Evolutionary conservation across 306 rosid species (phyloP).

Genomic region (Herpetospermum pedunculosum): DNA sequence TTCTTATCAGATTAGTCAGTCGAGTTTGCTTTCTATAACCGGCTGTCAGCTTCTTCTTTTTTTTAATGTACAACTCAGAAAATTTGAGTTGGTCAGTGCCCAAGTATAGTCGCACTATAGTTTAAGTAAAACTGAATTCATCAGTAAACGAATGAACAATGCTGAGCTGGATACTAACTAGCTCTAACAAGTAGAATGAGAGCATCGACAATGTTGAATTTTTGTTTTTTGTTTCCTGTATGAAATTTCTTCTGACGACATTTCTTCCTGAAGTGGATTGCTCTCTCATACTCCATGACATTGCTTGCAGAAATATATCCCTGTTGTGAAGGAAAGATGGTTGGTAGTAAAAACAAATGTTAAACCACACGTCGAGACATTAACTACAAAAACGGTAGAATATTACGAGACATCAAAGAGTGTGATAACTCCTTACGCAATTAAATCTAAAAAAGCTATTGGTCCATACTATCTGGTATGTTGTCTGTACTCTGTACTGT

Average conservation of each 20-base stretch:
- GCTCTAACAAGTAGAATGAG: neutral
- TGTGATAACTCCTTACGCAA: slow-evolving; percentile 49
- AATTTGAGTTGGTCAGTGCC: neutral
- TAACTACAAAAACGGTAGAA: slow-evolving; percentile 46
- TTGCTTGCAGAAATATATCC: slow-evolving; percentile 63
- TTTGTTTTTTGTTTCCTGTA: neutral
- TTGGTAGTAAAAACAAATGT: slow-evolving; percentile 38
- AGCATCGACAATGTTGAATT: neutral
- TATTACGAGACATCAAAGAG: slow-evolving; percentile 51
- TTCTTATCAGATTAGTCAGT: neutral
- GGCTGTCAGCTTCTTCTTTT: neutral
- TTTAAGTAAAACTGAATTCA: neutral
- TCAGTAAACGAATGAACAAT: neutral
- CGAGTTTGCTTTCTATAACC: neutral
- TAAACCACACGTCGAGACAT: slow-evolving; percentile 54
- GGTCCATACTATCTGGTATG: slow-evolving; percentile 81
- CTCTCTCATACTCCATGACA: slow-evolving; percentile 3
- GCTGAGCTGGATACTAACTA: neutral
- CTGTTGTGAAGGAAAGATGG: slow-evolving; percentile 55
- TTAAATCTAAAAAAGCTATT: slow-evolving; percentile 51
- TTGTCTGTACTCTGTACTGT: neutral
- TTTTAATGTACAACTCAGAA: neutral
- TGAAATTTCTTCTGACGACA: neutral
- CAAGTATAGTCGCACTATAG: neutral
- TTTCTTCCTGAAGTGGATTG: neutral